Conservation (phyloP, 768 basidiomycete genomes). For the Stropharia rugosoannulata region DNA sequence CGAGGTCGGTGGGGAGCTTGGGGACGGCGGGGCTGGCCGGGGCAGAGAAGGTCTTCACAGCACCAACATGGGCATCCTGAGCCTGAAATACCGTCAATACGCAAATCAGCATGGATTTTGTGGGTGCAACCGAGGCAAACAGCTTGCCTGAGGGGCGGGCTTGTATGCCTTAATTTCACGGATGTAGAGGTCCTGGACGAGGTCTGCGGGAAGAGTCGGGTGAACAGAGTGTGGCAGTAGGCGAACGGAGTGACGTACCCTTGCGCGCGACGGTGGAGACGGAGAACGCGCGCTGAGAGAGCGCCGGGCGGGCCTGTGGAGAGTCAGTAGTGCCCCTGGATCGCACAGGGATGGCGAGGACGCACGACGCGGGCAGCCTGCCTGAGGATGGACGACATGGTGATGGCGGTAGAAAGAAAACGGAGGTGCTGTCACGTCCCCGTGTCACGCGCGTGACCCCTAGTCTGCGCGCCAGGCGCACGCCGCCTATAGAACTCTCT, state of each 20-base stretch:
- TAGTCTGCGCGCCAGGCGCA: not conserved
- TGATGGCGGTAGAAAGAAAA: conserved; percentile 40
- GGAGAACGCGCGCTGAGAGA: conserved; percentile 56
- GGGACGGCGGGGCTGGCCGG: conserved; percentile 79
- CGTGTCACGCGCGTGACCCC: conserved; percentile 10
- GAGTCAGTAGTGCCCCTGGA: conserved; percentile 4
- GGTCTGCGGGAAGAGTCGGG: conserved; percentile 63
- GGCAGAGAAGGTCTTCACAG: conserved; percentile 77
- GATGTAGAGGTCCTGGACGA: conserved; percentile 91
- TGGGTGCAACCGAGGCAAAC: not conserved
- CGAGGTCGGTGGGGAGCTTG: conserved; percentile 76
- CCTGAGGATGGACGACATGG: conserved; percentile 71
- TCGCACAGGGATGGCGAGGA: conserved; percentile 9
- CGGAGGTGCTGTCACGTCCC: conserved; percentile 32
- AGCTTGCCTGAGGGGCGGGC: conserved; percentile 67
- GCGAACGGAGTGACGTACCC: conserved; percentile 43
- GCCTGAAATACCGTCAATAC: conserved; percentile 44
- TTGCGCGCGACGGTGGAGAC: conserved; percentile 60
- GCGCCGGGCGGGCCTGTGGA: conserved; percentile 50
- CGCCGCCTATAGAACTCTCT: not conserved
- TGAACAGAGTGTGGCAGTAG: conserved; percentile 17
- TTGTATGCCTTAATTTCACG: conserved; percentile 91
- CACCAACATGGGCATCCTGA: conserved; percentile 87
- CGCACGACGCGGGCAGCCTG: conserved; percentile 52
- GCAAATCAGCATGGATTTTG: not conserved